phyloP scores from a whole-genome alignment of 768 basidiomycete genomes.

The Tricholomella constricta region DNA sequence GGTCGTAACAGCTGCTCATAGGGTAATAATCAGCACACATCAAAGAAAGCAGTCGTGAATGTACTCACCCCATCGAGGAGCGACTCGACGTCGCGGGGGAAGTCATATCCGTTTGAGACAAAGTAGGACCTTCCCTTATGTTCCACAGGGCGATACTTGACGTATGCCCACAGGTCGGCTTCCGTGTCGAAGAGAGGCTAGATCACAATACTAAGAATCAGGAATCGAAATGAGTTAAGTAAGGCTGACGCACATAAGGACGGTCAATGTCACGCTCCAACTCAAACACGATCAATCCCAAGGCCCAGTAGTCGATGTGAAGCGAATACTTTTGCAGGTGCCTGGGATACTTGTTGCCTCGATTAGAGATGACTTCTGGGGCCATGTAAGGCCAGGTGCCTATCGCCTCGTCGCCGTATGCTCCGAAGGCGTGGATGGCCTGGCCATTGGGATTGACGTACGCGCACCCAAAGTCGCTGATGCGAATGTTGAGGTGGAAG shows the following conservation, averaged over 20 bases:
- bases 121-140: slow-evolving; percentile 22
- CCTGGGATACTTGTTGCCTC: slow-evolving; percentile 1
- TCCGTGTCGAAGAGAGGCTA: slow-evolving; percentile 34
- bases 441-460: slow-evolving; percentile 17
- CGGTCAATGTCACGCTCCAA: slow-evolving; percentile 24
- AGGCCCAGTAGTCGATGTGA: slow-evolving; percentile 42
- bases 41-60: background rate
- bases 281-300: slow-evolving; percentile 43
- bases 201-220: background rate
- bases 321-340: slow-evolving; percentile 33
- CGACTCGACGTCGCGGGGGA: slow-evolving; percentile 23
- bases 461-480: slow-evolving; percentile 44
- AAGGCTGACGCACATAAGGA: background rate
- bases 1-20: slow-evolving; percentile 21
- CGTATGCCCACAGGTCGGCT: slow-evolving; percentile 24
- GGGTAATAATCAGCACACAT: background rate
- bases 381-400: slow-evolving; percentile 43
- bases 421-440: slow-evolving; percentile 13
- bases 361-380: slow-evolving; percentile 39
- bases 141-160: slow-evolving; percentile 13
- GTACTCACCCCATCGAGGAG: slow-evolving; percentile 34
- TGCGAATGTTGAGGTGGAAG: slow-evolving; percentile 37
- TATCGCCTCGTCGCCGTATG: slow-evolving; percentile 25
- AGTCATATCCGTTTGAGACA: slow-evolving; percentile 13
- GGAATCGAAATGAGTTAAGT: background rate